Evolutionary conservation across 1,139 yeast genomes (phyloP), one percentile per base, ranked within the genome.

Genomic region (Hyphopichia pseudoburtonii): DNA sequence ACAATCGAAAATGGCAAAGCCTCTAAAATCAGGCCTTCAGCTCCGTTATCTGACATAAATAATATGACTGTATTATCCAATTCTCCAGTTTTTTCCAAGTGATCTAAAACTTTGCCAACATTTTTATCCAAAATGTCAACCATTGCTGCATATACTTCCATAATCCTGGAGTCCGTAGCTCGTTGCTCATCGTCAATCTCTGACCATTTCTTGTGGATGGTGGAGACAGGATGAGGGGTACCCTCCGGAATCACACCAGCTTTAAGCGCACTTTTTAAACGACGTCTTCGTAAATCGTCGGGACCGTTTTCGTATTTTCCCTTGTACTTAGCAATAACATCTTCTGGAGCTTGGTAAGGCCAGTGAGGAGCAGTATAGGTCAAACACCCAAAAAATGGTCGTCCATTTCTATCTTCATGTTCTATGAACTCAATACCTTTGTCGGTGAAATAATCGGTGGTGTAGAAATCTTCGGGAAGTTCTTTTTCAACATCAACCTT

Each of bases 341-440:
- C 73, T 32, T 56, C 54, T 2, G 80, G 80, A 0, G 82, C 82
- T 54, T 77, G 82, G 41, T 68, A 65, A 6, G 82, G 82, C 82
- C 82, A 78, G 50, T 77, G 82, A 2, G 82, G 82, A 1, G 82
- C 82, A 4, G 81, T 76, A 44, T 73, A 76, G 2, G 82, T 76
- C 39, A 77, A 54, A 32, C 64, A 56, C 2, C 78, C 80, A 44
- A 76, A 73, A 43, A 75, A 78, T 7, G 82, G 82, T 43, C 70
- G 54, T n/a, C 56, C 69, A 2, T 49, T 42, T 33, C 73, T 51
- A 1, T 40, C 43, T 11, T 59, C 56, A 22, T 62, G 54, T 6
- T 57, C 44, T 37, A 70, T 50, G 33, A 56, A 66, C 32, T 68
- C 68, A 32, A 74, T 47, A 11, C 67, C 66, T 44, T 64, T 72